Evolutionary conservation across 768 basidiomycete species (phyloP).

Genomic region (Pluteus cervinus): DNA sequence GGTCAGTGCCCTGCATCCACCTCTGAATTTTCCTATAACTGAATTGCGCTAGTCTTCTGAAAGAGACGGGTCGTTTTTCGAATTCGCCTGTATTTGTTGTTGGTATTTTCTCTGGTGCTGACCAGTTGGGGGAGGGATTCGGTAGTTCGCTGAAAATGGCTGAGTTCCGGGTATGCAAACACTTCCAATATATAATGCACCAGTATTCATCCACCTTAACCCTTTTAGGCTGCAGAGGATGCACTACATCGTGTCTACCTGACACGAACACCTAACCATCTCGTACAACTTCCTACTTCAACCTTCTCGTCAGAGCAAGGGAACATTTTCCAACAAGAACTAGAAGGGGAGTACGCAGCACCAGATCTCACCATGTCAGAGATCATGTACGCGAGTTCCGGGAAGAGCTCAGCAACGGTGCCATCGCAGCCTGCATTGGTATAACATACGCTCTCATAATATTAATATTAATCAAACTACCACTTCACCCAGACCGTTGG

Average conservation of each 20-base stretch:
- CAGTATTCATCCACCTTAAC: slow-evolving; percentile 1
- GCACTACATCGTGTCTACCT: slow-evolving; percentile 79
- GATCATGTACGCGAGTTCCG: slow-evolving; percentile 64
- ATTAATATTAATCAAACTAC: no score
- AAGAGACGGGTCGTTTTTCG: slow-evolving; percentile 88
- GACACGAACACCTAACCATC: slow-evolving; percentile 65
- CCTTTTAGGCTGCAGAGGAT: slow-evolving; percentile 73
- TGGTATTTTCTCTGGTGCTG: slow-evolving; percentile 82
- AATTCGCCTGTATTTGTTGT: slow-evolving; percentile 93
- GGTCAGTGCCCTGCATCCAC: slow-evolving; percentile 36
- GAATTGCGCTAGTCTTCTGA: slow-evolving; percentile 57
- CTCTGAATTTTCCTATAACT: not conserved
- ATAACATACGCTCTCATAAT: slow-evolving; percentile 1
- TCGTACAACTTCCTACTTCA: slow-evolving; percentile 64
- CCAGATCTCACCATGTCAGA: slow-evolving; percentile 56
- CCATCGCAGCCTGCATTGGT: not conserved
- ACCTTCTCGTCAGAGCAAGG: slow-evolving; percentile 59
- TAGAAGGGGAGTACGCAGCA: slow-evolving; percentile 44
- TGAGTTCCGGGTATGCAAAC: slow-evolving; percentile 80
- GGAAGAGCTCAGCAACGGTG: slow-evolving; percentile 35
- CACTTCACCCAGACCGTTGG: no score
- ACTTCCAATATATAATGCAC: no score
- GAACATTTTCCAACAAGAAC: slow-evolving; percentile 41
- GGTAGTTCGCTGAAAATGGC: slow-evolving; percentile 93
- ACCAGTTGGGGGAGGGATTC: slow-evolving; percentile 90